A percentile compares a stretch with the other conserved stretches of the same genome.
Evolutionary conservation across 2,329 filamentous ascomycete genomes (phyloP).

Genomic region (Neofusicoccum sp.): DNA sequence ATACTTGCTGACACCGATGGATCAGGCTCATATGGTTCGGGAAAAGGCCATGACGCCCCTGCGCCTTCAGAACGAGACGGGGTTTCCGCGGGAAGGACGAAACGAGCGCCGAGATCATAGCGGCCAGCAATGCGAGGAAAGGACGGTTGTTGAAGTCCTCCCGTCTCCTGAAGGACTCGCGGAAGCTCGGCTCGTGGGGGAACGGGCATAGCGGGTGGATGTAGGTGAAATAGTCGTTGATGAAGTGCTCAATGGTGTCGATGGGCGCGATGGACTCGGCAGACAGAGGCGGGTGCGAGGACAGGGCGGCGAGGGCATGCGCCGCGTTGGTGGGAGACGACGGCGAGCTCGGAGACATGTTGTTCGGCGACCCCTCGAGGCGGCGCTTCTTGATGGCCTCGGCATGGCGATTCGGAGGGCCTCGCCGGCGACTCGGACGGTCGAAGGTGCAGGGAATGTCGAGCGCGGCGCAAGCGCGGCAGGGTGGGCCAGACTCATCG

Average conservation of each 20-base stretch:
- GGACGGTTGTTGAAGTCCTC: constrained; percentile 65
- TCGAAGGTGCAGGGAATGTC: constrained; percentile 68
- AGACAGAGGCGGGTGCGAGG: constrained; percentile 49
- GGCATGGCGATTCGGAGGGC: constrained; percentile 65
- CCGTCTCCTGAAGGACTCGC: constrained; percentile 64
- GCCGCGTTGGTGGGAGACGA: constrained; percentile 55
- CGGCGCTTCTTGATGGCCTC: constrained; percentile 64
- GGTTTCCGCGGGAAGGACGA: constrained; percentile 74
- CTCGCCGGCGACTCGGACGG: constrained; percentile 61
- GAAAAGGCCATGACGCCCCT: constrained; percentile 63
- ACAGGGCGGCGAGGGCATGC: constrained; percentile 51
- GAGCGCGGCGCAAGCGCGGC: constrained; percentile 62
- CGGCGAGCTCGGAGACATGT: constrained; percentile 43
- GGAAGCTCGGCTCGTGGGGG: constrained; percentile 75
- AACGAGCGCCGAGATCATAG: constrained; percentile 72
- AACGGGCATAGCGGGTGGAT: constrained; percentile 76
- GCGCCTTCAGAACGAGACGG: constrained; percentile 65
- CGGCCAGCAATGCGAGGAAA: constrained; percentile 69
- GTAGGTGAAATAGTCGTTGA: constrained; percentile 82
- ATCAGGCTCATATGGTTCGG: constrained; percentile 68
- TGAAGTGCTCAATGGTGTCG: constrained; percentile 64
- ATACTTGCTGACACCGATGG: constrained; percentile 68
- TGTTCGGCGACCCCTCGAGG: constrained; percentile 45
- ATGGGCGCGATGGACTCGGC: constrained; percentile 71
- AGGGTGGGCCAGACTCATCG: constrained; percentile 65